Evolutionary conservation across 805 yeast species (phyloP).

Genomic region (Isabelozyma rhagii): DNA sequence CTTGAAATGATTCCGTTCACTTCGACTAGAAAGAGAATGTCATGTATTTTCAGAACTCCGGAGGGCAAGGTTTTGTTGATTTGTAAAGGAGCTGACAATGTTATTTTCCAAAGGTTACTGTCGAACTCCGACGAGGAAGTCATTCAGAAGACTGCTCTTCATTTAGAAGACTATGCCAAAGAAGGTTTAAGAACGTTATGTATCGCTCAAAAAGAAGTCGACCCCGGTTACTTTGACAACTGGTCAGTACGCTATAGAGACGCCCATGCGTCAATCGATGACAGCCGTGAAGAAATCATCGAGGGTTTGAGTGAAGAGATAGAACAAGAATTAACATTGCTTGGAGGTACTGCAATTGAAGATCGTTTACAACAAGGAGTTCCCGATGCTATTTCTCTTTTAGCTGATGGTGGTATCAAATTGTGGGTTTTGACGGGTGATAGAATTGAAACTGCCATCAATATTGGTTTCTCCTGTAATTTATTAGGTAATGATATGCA

Average conservation of each 20-base stretch:
- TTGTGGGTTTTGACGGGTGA: conserved; percentile 85
- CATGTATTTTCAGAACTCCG: conserved; percentile 54
- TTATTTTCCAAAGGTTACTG: conserved; percentile 46
- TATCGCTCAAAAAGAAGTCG: conserved; percentile 56
- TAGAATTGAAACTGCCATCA: conserved; percentile 79
- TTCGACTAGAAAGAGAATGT: conserved; percentile 76
- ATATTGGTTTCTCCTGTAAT: conserved; percentile 78
- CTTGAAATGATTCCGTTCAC: conserved; percentile 61
- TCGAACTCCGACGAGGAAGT: conserved; percentile 43
- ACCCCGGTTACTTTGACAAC: conserved; percentile 39
- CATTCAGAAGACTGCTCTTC: conserved; percentile 55
- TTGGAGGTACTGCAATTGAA: conserved; percentile 83
- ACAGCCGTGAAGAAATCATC: conserved; percentile 55
- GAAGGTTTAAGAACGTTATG: conserved; percentile 80
- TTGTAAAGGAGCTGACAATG: conserved; percentile 76
- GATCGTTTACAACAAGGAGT: conserved; percentile 78
- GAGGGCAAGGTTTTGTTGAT: conserved; percentile 44
- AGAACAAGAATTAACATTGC: conserved; percentile 52
- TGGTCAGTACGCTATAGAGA: conserved; percentile 58
- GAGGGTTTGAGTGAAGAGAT: conserved; percentile 56
- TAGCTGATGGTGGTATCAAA: conserved; percentile 72
- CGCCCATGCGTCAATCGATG: conserved; percentile 55
- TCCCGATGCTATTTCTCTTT: conserved; percentile 64
- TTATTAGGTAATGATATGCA: conserved; percentile 67
- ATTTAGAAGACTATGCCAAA: conserved; percentile 66